Percentiles rank a stretch among this genome's conserved stretches.
phyloP scores from a whole-genome alignment of 306 rosid genomes.

The Acacia acuminata region DNA sequence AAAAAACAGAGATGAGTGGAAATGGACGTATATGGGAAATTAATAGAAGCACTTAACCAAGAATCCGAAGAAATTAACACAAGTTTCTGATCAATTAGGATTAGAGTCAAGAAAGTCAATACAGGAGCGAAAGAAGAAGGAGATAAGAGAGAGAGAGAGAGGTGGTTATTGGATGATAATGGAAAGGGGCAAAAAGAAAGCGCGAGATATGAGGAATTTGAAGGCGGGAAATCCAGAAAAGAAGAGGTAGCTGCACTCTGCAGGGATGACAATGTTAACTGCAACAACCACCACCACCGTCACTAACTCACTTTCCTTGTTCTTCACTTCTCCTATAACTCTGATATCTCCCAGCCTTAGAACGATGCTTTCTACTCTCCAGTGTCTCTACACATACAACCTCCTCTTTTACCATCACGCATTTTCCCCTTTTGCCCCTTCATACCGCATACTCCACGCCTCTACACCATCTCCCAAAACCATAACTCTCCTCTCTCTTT shows the following conservation, averaged over 20 bases:
- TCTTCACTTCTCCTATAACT: conserved; percentile 38
- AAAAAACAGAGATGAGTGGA: background rate
- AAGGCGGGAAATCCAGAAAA: conserved; percentile 24
- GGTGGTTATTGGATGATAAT: conserved; percentile 43
- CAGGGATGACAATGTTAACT: conserved; percentile 20
- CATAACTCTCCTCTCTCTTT: background rate
- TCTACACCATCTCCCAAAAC: background rate
- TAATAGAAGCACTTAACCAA: conserved; percentile 10
- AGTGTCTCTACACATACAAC: background rate
- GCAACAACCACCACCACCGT: conserved; percentile 10
- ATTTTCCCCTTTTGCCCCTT: background rate
- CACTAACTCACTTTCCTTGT: conserved; percentile 45
- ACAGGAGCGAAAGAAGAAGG: conserved; percentile 34
- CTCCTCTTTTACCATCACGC: background rate
- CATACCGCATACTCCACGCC: background rate
- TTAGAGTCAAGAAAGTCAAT: conserved; percentile 48
- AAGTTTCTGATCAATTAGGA: conserved; percentile 33
- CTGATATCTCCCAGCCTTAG: conserved; percentile 3
- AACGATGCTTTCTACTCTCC: background rate
- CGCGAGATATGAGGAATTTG: conserved; percentile 24
- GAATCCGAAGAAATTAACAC: conserved; percentile 1
- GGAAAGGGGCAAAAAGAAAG: conserved; percentile 34
- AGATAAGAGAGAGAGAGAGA: background rate
- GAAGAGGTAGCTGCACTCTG: conserved; percentile 25
- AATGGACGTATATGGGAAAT: conserved; percentile 10